Evolutionary conservation across 169 alveolate species (phyloP), one percentile per base, ranked within the genome.

Genomic region (Plasmodium reichenowi): DNA sequence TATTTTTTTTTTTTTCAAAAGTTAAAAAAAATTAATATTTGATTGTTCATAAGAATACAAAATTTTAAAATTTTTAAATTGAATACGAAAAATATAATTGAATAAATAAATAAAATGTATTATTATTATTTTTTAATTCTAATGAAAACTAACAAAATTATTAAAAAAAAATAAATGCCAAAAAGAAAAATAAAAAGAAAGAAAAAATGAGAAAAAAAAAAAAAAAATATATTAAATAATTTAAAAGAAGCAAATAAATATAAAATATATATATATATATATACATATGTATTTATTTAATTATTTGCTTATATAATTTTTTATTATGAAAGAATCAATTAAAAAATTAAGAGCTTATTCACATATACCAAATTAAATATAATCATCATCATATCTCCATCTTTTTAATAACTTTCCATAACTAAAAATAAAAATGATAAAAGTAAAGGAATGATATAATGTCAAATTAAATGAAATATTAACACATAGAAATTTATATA

Each of bases 341-440:
- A 32, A 32, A 32, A 32, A 32, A 32, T 32, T 32, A 32, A 32
- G 9, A 32, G 45, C 9, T 32, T 32, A 32, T 32, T 32, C 45
- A 32, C 45, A 32, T 32, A 0, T 32, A 32, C 45, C 45, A 32
- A 32, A 8, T 73, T 76, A 85, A 24, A 85, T 59, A 59, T 85
- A 85, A 15, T 26, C 92, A 85, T 85, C 92, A 60, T 85, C 92
- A 63, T 85, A 85, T 32, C 92, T 85, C 92, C 92, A 85, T 50
- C 92, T 85, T 71, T 60, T 85, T 72, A 85, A 66, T 63, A 85
- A 59, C 56, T 85, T 85, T 17, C 38, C 72, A 68, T 85, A 85
- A 72, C 92, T 85, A 58, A 59, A 29, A 24, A 32, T 70, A 85
- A 68, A 60, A 29, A 43, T 22, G 58, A 50, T 48, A 59, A 59